Percentiles rank a stretch among this genome's conserved stretches.
These are phyloP conservation scores for Shiraia bambusicola DNA, from an alignment of 2,329 filamentous ascomycete species.

Conservation along the genomic window DNA sequence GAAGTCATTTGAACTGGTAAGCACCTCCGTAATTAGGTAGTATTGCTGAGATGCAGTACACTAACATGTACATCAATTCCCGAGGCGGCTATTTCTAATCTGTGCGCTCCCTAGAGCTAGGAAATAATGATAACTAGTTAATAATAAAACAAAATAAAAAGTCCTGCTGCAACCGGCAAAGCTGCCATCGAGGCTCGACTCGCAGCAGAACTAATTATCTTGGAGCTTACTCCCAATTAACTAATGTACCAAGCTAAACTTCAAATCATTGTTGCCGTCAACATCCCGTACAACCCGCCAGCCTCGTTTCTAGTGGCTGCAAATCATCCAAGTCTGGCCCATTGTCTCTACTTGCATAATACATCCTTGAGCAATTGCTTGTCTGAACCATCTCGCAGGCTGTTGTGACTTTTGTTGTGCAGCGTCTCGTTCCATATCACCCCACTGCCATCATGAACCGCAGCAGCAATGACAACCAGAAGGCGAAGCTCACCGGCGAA, in stretches of 20 bases:
- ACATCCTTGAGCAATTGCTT: constrained; percentile 2
- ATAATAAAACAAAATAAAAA: too few relatives aligned
- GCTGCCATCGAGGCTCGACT: constrained; percentile 4
- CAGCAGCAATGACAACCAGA: constrained; percentile 45
- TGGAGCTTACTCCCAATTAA: too few relatives aligned
- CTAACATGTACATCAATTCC: not conserved
- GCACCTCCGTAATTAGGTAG: too few relatives aligned
- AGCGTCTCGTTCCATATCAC: constrained; percentile 1
- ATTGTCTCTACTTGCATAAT: constrained; percentile 5
- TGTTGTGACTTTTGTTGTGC: constrained; percentile 1
- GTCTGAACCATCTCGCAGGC: not conserved
- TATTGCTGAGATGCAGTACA: too few relatives aligned
- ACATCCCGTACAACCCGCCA: constrained; percentile 33
- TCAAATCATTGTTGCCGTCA: constrained; percentile 28
- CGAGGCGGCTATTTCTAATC: constrained; percentile 8
- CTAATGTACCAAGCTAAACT: constrained; percentile 33
- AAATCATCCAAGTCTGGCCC: constrained; percentile 14
- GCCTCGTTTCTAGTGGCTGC: constrained; percentile 21
- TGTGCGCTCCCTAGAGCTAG: constrained; percentile 1
- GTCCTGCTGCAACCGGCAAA: constrained; percentile 16
- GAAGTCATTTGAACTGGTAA: too few relatives aligned
- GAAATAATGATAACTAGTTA: too few relatives aligned
- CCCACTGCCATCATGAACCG: constrained; percentile 45
- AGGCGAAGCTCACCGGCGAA: constrained; percentile 48
- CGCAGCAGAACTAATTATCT: constrained; percentile 1